phyloP scores from a whole-genome alignment of 257 asterid genomes.

The Eustoma russellianum region DNA sequence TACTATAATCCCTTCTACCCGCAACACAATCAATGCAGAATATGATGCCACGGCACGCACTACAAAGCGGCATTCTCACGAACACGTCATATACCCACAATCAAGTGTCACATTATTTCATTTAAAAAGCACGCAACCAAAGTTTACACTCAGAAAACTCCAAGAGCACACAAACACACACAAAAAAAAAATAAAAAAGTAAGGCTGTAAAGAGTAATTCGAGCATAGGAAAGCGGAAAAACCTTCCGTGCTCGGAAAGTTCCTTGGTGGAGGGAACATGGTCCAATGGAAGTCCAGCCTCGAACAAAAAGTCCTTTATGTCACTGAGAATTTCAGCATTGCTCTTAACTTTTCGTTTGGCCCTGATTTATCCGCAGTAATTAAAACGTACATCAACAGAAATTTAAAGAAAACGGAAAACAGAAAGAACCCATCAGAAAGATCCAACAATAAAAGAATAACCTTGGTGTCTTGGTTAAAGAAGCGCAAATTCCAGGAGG shows the following conservation, averaged over 20 bases:
- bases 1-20: too few relatives aligned
- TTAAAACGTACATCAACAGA: neutral
- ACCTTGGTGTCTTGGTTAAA: constrained; percentile 48
- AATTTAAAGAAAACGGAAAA: neutral
- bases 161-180: too few relatives aligned
- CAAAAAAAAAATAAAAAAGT: neutral
- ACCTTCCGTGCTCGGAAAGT: constrained; percentile 79
- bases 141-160: too few relatives aligned
- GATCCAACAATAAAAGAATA: constrained; percentile 3
- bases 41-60: too few relatives aligned
- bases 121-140: too few relatives aligned
- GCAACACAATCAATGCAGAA: too few relatives aligned
- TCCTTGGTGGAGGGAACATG: constrained; percentile 76
- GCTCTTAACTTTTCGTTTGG: constrained; percentile 46
- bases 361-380: constrained; percentile 25
- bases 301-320: constrained; percentile 49
- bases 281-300: constrained; percentile 61
- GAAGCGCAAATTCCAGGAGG: constrained; percentile 23
- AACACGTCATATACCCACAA: too few relatives aligned
- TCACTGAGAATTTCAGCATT: constrained; percentile 60
- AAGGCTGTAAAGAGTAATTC: neutral
- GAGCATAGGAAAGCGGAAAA: constrained; percentile 1
- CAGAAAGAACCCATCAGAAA: neutral
- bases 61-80: too few relatives aligned
- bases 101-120: too few relatives aligned